Conservation (phyloP, 441 rosid genomes). For the Erodium trifolium region DNA sequence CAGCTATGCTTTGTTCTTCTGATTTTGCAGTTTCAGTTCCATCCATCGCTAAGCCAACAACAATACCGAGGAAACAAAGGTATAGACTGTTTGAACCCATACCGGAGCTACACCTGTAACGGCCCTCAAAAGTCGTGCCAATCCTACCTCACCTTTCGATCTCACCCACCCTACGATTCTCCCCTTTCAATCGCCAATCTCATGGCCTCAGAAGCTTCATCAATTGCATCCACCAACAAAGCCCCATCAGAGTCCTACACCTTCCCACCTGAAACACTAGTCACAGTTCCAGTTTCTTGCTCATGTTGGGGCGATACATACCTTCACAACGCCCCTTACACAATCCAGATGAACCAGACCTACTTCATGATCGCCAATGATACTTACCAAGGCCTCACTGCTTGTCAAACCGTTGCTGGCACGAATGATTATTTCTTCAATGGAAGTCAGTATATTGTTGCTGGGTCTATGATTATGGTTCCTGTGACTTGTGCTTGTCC, state of each 20-base stretch:
- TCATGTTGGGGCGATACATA: not conserved
- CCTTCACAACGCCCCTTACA: conserved; percentile 4
- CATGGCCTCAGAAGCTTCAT: not conserved
- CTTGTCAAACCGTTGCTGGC: not conserved
- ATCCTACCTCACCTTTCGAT: conserved; percentile 2
- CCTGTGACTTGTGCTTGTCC: conserved; percentile 6
- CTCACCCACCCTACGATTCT: not conserved
- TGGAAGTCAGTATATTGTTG: not conserved
- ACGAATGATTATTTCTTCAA: not conserved
- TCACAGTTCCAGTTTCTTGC: not conserved
- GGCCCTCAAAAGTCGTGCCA: not conserved
- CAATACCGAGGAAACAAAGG: not conserved
- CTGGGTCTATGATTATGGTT: conserved; percentile 1
- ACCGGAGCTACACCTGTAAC: not conserved
- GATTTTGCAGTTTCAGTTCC: not conserved
- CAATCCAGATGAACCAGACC: not conserved
- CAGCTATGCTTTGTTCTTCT: not conserved
- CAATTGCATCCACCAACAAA: not conserved
- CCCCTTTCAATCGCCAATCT: not conserved
- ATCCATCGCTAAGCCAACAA: not conserved
- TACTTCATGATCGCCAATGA: not conserved
- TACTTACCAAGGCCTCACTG: not conserved
- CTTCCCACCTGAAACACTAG: not conserved
- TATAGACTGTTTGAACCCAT: not conserved
- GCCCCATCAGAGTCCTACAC: not conserved